These are phyloP conservation scores for Cicer yamashitae DNA, from an alignment of 306 rosid genomes.

Conservation along the genomic window DNA sequence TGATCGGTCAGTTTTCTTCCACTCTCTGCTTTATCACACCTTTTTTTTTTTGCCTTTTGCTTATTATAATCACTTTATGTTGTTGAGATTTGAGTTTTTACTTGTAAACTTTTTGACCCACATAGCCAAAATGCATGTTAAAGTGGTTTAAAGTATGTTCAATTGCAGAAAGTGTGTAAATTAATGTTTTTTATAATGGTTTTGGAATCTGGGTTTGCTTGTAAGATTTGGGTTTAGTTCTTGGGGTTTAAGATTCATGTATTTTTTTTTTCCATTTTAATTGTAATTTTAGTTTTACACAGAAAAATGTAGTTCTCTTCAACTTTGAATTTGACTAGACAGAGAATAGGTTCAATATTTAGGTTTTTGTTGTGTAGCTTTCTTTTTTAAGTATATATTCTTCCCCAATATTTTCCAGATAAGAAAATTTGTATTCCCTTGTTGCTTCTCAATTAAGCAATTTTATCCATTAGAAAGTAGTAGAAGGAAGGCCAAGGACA, in stretches of 20 bases:
- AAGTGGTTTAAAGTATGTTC: conserved; percentile 42
- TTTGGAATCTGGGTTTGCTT: conserved; percentile 54
- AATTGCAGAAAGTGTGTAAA: conserved; percentile 38
- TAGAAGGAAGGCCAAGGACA: conserved; percentile 2
- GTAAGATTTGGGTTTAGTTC: conserved; percentile 38
- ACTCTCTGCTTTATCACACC: conserved; percentile 41
- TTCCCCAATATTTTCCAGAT: conserved; percentile 33
- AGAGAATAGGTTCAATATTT: conserved; percentile 37
- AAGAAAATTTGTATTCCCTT: conserved; percentile 35
- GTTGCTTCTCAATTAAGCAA: conserved; percentile 43
- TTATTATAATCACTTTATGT: conserved; percentile 30
- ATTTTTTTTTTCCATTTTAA: conserved; percentile 23
- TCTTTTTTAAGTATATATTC: conserved; percentile 33
- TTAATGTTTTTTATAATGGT: conserved; percentile 25
- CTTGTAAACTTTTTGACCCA: conserved; percentile 25
- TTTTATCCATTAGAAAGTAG: conserved; percentile 37
- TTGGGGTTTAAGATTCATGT: conserved; percentile 37
- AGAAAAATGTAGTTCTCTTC: conserved; percentile 36
- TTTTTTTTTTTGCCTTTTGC: conserved; percentile 7
- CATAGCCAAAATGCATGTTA: conserved; percentile 31
- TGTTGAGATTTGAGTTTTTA: conserved; percentile 42
- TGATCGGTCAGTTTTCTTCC: conserved; percentile 61
- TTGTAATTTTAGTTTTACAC: neutral
- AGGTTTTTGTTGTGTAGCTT: conserved; percentile 30
- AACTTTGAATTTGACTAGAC: conserved; percentile 29